Conservation (phyloP, 805 yeast species). For the Lachancea meyersii region DNA sequence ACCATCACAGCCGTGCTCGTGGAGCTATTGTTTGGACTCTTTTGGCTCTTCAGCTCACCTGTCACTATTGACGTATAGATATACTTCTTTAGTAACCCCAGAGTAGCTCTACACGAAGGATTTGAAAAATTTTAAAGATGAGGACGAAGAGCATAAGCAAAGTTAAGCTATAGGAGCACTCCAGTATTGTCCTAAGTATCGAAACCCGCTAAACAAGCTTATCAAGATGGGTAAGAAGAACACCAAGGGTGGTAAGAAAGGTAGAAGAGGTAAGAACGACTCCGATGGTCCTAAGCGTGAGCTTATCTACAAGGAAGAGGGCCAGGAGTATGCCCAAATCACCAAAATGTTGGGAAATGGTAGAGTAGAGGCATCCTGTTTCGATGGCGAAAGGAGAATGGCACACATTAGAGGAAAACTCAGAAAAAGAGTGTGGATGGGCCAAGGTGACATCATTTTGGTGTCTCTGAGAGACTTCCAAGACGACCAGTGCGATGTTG, state of each 20-base stretch:
- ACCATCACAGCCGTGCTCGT: too few species aligned
- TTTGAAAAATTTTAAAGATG: constrained; percentile 2
- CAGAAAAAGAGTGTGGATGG: constrained; percentile 99
- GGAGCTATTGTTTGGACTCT: too few species aligned
- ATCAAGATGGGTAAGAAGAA: constrained; percentile 34
- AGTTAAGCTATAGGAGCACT: background rate
- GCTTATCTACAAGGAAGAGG: constrained; percentile 84
- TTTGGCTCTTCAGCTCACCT: background rate
- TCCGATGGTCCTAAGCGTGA: constrained; percentile 90
- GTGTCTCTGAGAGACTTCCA: constrained; percentile 97
- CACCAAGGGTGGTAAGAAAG: constrained; percentile 76
- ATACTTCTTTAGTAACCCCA: too few species aligned
- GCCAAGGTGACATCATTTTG: constrained; percentile 94
- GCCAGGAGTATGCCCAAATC: constrained; percentile 98
- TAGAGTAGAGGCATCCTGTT: constrained; percentile 90
- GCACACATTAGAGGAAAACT: constrained; percentile 98
- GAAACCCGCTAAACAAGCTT: background rate
- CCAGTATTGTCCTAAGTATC: background rate
- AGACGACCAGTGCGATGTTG: constrained; percentile 96
- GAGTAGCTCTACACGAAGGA: background rate
- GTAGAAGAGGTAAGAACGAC: constrained; percentile 97
- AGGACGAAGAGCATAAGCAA: background rate
- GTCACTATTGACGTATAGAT: background rate
- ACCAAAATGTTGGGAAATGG: constrained; percentile 98
- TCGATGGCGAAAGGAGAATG: constrained; percentile 88